These are phyloP conservation scores for Tetrahymena elliotti DNA, from an alignment of 73 alveolate species.

Conservation along the genomic window DNA sequence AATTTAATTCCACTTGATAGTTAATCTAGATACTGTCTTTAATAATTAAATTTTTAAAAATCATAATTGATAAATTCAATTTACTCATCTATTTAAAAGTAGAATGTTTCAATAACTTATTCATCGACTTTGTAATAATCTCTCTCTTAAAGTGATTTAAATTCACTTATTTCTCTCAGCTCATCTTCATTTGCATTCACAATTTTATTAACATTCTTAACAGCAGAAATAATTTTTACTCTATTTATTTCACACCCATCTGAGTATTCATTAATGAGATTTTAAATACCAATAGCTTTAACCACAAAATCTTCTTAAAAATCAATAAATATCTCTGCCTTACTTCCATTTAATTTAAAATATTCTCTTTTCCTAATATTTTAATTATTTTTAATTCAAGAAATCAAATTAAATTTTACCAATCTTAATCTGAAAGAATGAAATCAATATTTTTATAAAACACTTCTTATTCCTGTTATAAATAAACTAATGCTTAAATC, in stretches of 20 bases:
- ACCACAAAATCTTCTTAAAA: not conserved
- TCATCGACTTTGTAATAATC: not conserved
- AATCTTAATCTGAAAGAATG: not conserved
- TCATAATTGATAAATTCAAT: not conserved
- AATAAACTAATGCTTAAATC: not conserved
- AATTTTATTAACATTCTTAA: not conserved
- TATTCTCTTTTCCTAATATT: not conserved
- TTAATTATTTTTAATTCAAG: too few species aligned
- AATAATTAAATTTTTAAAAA: not conserved
- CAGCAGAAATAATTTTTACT: not conserved
- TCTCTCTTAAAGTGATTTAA: not conserved
- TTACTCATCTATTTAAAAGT: not conserved
- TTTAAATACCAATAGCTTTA: not conserved
- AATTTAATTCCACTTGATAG: not conserved
- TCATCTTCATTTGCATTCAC: not conserved
- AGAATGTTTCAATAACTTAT: not conserved
- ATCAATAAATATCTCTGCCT: not conserved
- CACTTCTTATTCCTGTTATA: not conserved
- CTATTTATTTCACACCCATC: not conserved
- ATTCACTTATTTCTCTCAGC: not conserved
- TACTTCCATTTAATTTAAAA: not conserved
- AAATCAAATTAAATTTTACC: not conserved
- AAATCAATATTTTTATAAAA: not conserved
- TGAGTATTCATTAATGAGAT: not conserved
- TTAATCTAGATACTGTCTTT: not conserved